Percentiles rank a stretch among this genome's conserved stretches.
Conservation (phyloP, 2,329 filamentous ascomycete species). For the Furcasterigmium sp. region DNA sequence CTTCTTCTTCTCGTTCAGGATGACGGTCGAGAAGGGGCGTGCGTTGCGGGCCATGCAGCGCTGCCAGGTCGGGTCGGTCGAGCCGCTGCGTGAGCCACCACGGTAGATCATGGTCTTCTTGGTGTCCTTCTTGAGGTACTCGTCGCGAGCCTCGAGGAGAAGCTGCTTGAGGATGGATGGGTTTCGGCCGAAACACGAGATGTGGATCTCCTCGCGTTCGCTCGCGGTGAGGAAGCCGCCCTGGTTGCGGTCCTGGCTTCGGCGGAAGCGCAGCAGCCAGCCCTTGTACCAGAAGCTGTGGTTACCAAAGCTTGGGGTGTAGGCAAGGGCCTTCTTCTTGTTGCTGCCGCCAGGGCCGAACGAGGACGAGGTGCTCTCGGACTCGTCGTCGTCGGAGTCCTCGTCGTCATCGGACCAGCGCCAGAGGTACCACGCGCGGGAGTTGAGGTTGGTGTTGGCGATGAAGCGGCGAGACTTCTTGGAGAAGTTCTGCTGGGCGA, state of each 20-base stretch:
- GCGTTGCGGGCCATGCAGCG: conserved; percentile 56
- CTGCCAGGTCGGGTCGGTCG: conserved; percentile 48
- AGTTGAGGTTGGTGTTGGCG: conserved; percentile 57
- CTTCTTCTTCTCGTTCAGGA: conserved; percentile 57
- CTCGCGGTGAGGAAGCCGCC: conserved; percentile 32
- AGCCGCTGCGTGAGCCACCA: conserved; percentile 37
- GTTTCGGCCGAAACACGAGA: conserved; percentile 58
- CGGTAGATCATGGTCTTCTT: conserved; percentile 63
- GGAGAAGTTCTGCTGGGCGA: conserved; percentile 57
- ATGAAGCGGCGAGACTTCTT: conserved; percentile 56
- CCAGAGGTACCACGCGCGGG: conserved; percentile 44
- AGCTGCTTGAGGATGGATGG: conserved; percentile 57
- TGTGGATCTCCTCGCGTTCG: conserved; percentile 52
- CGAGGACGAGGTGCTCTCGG: conserved; percentile 12
- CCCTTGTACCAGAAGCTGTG: conserved; percentile 66
- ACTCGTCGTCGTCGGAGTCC: conserved; percentile 37
- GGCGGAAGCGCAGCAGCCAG: conserved; percentile 51
- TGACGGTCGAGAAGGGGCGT: conserved; percentile 60
- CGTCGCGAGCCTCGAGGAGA: conserved; percentile 50
- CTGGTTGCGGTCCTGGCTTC: conserved; percentile 42
- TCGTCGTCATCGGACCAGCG: conserved; percentile 38
- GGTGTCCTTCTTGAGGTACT: conserved; percentile 53
- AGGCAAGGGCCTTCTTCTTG: conserved; percentile 48
- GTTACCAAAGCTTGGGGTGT: conserved; percentile 62
- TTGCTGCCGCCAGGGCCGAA: conserved; percentile 11